phyloP scores from a whole-genome alignment of 164 flowering plant genomes.

The Kingdonia uniflora region DNA sequence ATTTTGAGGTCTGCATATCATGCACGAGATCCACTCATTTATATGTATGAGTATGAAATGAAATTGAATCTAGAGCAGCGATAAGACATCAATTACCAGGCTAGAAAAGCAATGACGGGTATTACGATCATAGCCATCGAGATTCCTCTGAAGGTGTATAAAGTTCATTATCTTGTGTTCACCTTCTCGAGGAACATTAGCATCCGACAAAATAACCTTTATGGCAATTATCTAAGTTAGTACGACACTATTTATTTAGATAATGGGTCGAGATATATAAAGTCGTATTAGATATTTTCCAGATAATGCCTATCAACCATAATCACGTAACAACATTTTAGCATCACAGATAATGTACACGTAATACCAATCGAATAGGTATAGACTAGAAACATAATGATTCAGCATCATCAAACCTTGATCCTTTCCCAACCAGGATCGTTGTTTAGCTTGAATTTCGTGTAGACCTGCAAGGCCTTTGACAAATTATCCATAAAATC shows the following conservation, averaged over 20 bases:
- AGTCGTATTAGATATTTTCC: background rate
- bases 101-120: constrained; percentile 47
- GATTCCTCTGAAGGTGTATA: constrained; percentile 30
- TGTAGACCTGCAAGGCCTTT: constrained; percentile 22
- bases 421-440: constrained; percentile 34
- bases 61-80: background rate
- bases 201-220: constrained; percentile 46
- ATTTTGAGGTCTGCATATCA: constrained; percentile 58
- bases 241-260: no score
- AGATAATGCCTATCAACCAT: no score
- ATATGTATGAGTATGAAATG: no score
- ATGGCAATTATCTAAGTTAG: background rate
- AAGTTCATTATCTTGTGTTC: constrained; percentile 48
- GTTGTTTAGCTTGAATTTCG: constrained; percentile 10
- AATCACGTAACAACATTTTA: no score
- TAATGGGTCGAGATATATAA: no score
- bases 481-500: constrained; percentile 38
- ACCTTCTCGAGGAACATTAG: constrained; percentile 54
- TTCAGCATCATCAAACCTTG: constrained; percentile 12
- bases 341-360: no score
- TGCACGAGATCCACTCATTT: constrained; percentile 4
- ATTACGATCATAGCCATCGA: constrained; percentile 29
- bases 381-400: no score
- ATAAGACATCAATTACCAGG: constrained; percentile 20
- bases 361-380: no score